These are phyloP conservation scores for Hortaea werneckii DNA, from an alignment of 2,329 filamentous ascomycete species.

Conservation along the genomic window DNA sequence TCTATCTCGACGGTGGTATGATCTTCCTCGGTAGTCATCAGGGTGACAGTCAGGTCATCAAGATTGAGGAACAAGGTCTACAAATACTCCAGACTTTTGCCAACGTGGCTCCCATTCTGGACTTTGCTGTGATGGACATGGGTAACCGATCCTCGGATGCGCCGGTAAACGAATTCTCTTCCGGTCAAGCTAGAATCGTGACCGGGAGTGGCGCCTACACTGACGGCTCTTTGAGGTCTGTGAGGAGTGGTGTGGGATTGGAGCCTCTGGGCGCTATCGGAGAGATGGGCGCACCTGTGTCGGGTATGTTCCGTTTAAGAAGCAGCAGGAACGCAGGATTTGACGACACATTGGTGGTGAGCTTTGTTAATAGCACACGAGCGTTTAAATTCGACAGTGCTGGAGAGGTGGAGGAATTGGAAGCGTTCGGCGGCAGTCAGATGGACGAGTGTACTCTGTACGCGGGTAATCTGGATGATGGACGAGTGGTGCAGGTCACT, in stretches of 20 bases:
- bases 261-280: constrained; percentile 73
- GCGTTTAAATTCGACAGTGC: constrained; percentile 65
- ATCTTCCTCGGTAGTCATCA: constrained; percentile 88
- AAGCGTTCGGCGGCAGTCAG: constrained; percentile 60
- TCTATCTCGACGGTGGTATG: constrained; percentile 63
- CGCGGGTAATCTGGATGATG: constrained; percentile 51
- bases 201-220: constrained; percentile 85
- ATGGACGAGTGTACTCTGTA: constrained; percentile 64
- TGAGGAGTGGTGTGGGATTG: constrained; percentile 85
- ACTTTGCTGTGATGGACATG: constrained; percentile 95
- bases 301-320: constrained; percentile 36
- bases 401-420: constrained; percentile 78
- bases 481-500: constrained; percentile 67
- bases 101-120: constrained; percentile 85
- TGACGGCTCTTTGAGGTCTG: constrained; percentile 79
- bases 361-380: constrained; percentile 74
- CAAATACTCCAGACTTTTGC: constrained; percentile 62
- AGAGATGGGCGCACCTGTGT: constrained; percentile 50
- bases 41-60: constrained; percentile 78
- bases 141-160: constrained; percentile 71
- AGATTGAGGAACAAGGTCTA: constrained; percentile 46
- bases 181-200: constrained; percentile 86
- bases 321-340: not conserved
- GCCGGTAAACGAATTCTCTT: constrained; percentile 82
- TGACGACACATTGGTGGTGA: constrained; percentile 65